These are phyloP conservation scores for Jackrogersella minutella DNA, from an alignment of 495 filamentous ascomycete genomes.

Conservation along the genomic window DNA sequence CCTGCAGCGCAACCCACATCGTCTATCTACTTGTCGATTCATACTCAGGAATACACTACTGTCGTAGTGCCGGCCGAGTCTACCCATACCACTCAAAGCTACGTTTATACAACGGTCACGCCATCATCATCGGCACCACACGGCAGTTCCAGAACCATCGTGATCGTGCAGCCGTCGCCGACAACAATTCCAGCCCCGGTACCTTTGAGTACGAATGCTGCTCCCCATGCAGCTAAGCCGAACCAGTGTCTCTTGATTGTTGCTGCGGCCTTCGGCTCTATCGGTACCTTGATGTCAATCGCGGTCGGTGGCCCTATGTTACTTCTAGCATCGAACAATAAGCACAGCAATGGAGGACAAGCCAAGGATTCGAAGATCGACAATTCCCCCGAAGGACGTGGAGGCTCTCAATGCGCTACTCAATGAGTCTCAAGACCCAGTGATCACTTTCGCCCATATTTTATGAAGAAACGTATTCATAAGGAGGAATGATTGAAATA, in stretches of 20 bases:
- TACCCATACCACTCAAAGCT: neutral
- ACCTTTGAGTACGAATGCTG: constrained; percentile 19
- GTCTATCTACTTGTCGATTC: neutral
- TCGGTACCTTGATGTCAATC: neutral
- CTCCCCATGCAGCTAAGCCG: neutral
- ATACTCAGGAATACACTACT: neutral
- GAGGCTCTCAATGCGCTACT: no score
- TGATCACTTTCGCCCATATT: neutral
- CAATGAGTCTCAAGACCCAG: neutral
- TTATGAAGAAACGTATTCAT: neutral
- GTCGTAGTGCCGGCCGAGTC: neutral
- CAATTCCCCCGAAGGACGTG: no score
- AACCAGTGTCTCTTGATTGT: neutral
- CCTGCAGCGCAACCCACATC: constrained; percentile 6
- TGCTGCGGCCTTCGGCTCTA: neutral
- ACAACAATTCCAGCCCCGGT: constrained; percentile 14
- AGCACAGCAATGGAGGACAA: neutral
- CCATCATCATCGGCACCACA: constrained; percentile 2
- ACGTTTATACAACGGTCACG: constrained; percentile 29
- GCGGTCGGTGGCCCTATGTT: neutral
- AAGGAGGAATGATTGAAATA: neutral
- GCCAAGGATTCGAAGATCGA: neutral
- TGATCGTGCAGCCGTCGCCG: constrained; percentile 13
- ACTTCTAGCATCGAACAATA: neutral
- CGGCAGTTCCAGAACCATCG: neutral